These are phyloP conservation scores for Sabuloglossum arenarium DNA, from an alignment of 495 filamentous ascomycete genomes.

Conservation along the genomic window DNA sequence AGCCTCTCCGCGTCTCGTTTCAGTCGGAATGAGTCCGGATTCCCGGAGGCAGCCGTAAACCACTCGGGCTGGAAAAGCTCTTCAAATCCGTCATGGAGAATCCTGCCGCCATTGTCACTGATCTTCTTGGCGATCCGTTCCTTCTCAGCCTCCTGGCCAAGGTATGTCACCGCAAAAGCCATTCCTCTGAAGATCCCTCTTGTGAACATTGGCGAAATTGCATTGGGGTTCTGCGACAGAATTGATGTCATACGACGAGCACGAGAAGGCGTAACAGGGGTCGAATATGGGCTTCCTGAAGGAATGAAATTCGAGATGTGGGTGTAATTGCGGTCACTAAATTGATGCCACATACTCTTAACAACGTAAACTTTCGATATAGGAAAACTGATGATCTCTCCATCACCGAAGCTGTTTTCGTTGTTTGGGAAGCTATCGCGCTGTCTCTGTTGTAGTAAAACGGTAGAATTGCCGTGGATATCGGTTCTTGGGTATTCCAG, in stretches of 20 bases:
- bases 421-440: constrained; percentile 12
- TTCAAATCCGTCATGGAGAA: constrained; percentile 63
- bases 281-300: constrained; percentile 6
- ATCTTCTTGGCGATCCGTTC: constrained; percentile 30
- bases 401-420: not conserved
- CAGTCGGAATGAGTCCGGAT: constrained; percentile 19
- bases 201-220: constrained; percentile 3
- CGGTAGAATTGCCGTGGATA: constrained; percentile 13
- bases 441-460: constrained; percentile 13
- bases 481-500: constrained; percentile 13
- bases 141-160: constrained; percentile 30
- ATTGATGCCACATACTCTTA: constrained; percentile 14
- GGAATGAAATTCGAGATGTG: not conserved
- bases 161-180: constrained; percentile 62
- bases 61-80: constrained; percentile 42
- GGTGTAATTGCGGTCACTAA: constrained; percentile 14
- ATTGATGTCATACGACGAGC: not conserved
- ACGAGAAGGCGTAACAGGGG: not conserved
- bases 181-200: constrained; percentile 42
- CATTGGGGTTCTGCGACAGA: not conserved
- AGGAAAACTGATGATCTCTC: constrained; percentile 13
- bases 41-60: not conserved
- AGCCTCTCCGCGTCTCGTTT: constrained; percentile 27
- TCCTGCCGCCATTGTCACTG: constrained; percentile 40
- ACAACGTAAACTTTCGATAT: constrained; percentile 18